phyloP scores from a whole-genome alignment of 176 grass and related monocot species.

The Rhynchospora breviuscula region DNA sequence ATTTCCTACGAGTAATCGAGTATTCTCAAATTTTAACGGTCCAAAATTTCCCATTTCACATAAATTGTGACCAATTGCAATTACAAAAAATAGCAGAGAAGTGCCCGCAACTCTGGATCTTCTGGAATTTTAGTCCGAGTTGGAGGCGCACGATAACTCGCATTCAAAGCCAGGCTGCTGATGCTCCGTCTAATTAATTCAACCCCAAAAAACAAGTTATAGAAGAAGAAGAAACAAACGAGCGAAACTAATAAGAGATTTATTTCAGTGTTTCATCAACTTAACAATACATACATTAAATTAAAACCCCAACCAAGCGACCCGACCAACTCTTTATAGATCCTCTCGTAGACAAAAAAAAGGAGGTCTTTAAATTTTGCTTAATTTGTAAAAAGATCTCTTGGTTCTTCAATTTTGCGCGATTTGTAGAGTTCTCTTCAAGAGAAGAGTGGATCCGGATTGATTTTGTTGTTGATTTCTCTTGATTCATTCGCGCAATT shows the following conservation, averaged over 20 bases:
- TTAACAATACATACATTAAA: not conserved
- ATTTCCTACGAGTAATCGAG: too few species aligned
- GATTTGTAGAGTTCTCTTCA: not conserved
- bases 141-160: constrained; percentile 7
- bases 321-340: not conserved
- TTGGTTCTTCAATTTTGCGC: not conserved
- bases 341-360: not conserved
- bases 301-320: not conserved
- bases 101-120: not conserved
- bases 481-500: not conserved
- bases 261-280: not conserved
- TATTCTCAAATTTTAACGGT: not conserved
- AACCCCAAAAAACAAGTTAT: not conserved
- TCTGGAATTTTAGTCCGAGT: not conserved
- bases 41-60: not conserved
- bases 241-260: not conserved
- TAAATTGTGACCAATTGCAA: not conserved
- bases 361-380: not conserved
- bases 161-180: not conserved
- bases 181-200: not conserved
- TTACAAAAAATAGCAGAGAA: not conserved
- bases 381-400: not conserved
- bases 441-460: not conserved
- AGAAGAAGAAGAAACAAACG: not conserved
- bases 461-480: not conserved